These are phyloP conservation scores for Fusarium praegraminearum DNA, from an alignment of 2,329 filamentous ascomycete species.

Conservation along the genomic window DNA sequence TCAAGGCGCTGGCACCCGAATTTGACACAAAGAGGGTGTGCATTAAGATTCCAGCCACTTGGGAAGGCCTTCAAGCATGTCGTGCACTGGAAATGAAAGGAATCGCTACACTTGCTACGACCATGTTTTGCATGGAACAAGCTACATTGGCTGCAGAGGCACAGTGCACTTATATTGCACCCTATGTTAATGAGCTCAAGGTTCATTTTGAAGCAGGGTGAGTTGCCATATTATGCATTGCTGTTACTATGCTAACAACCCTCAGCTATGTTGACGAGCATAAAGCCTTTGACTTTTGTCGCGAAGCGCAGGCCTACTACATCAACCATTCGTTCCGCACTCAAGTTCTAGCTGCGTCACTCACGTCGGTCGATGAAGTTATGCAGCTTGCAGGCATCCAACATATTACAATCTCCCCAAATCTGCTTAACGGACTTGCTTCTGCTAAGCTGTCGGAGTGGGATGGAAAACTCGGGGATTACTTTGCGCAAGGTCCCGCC, in stretches of 20 bases:
- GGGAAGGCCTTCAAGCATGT: slow-evolving; percentile 72
- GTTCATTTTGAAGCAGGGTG: slow-evolving; percentile 69
- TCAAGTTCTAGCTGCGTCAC: slow-evolving; percentile 66
- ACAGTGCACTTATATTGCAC: slow-evolving; percentile 71
- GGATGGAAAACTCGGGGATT: slow-evolving; percentile 49
- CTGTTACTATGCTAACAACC: not conserved
- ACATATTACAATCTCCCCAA: slow-evolving; percentile 70
- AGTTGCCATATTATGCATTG: slow-evolving; percentile 21
- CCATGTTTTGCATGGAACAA: slow-evolving; percentile 72
- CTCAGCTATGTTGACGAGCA: slow-evolving; percentile 61
- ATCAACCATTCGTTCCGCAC: slow-evolving; percentile 56
- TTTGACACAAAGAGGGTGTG: slow-evolving; percentile 64
- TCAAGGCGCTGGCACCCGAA: slow-evolving; percentile 37
- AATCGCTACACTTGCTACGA: slow-evolving; percentile 71
- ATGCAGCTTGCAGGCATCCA: slow-evolving; percentile 68
- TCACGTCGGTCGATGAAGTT: slow-evolving; percentile 69
- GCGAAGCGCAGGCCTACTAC: slow-evolving; percentile 66
- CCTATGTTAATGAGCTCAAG: slow-evolving; percentile 74
- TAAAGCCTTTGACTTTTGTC: slow-evolving; percentile 64
- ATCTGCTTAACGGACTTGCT: slow-evolving; percentile 62
- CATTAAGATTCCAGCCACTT: slow-evolving; percentile 73
- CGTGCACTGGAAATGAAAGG: slow-evolving; percentile 63
- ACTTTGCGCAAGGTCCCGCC: slow-evolving; percentile 49
- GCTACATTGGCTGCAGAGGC: slow-evolving; percentile 68
- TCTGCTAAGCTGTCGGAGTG: slow-evolving; percentile 51